Percentiles rank a stretch among this genome's conserved stretches.
These are phyloP conservation scores for Leccinellum luteum DNA, from an alignment of 768 basidiomycete genomes.

Conservation along the genomic window DNA sequence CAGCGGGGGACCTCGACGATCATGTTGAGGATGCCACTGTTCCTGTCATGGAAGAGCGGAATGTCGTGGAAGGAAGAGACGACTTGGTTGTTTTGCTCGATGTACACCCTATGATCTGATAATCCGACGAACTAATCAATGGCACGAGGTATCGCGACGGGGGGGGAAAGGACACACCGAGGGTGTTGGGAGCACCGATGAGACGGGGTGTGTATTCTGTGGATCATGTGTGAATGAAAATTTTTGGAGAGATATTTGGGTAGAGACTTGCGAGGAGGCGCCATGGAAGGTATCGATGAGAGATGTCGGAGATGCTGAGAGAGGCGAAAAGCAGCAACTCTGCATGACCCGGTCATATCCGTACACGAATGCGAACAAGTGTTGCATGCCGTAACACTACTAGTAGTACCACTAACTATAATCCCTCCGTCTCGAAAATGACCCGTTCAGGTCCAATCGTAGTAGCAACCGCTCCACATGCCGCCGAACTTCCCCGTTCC, in stretches of 20 bases:
- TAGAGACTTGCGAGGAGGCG: slow-evolving; percentile 12
- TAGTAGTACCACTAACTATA: background rate
- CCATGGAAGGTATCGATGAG: slow-evolving; percentile 49
- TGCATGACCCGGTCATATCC: slow-evolving; percentile 29
- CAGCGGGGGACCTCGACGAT: slow-evolving; percentile 97
- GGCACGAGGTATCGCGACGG: slow-evolving; percentile 4
- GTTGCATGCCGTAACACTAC: background rate
- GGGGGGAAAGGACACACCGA: slow-evolving; percentile 54
- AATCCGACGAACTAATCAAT: slow-evolving; percentile 56
- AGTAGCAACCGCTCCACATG: slow-evolving; percentile 82
- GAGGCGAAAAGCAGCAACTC: slow-evolving; percentile 40
- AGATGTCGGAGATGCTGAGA: slow-evolving; percentile 62
- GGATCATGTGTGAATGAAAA: slow-evolving; percentile 7
- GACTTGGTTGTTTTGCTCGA: slow-evolving; percentile 85
- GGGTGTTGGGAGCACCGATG: slow-evolving; percentile 88
- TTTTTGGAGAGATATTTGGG: slow-evolving; percentile 4
- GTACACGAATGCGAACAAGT: background rate
- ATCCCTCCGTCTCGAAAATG: slow-evolving; percentile 53
- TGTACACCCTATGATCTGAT: slow-evolving; percentile 91
- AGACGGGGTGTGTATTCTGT: slow-evolving; percentile 72
- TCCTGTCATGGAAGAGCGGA: slow-evolving; percentile 95
- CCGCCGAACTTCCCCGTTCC: slow-evolving; percentile 66
- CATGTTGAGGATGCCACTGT: slow-evolving; percentile 97
- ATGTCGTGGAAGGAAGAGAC: slow-evolving; percentile 94
- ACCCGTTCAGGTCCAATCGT: slow-evolving; percentile 82